Evolutionary conservation across 257 asterid species (phyloP), one percentile per base, ranked within the genome.

Genomic region (Solanum peruvianum): DNA sequence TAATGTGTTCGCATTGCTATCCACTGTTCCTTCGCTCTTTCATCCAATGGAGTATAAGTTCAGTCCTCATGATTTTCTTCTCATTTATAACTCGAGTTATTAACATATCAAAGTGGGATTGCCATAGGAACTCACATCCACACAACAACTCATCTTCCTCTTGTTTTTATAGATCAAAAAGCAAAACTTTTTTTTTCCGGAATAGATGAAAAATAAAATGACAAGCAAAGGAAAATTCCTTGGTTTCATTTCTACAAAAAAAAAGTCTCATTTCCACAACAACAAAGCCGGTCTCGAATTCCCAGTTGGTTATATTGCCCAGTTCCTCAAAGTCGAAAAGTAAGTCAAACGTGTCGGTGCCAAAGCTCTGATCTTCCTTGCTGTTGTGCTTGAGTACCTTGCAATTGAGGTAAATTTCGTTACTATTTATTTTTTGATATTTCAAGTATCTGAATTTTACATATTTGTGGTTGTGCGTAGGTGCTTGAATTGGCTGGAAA

Each of bases 31-130:
- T 83, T 4, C 7, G 0, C 0, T 1, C 21, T 20, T 81, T 82
- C 70, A 94, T 93, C 95, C 39, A 25, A 95, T 92, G 93, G 93
- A 6, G 20, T 1, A 1, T 9, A 27, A 71, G 8, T 3, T 58
- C 75, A 87, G 94, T 95, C 97, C 92, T 85, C 37, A 0, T 60
- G 67, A 60, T 60, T 60, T 10, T 60, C 62, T 58, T 58, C 5
- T 58, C 67, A 58, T 0, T 18, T 52, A 52, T 18, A 18, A 13
- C 56, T 47, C 18, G 23, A 16, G 62, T 23, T 52, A 52, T 37
- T 52, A 16, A 52, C 20, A 16, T 52, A 52, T 16, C 62, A 52
- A 52, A 52, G 62, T 52, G 9, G 62, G 21, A 52, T 52, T 52
- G 62, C 23, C 21, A 15, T 52, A 52, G 60, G 58, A 52, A 52